These are phyloP conservation scores for Penicillium bialowiezense DNA, from an alignment of 495 filamentous ascomycete species.

Conservation along the genomic window DNA sequence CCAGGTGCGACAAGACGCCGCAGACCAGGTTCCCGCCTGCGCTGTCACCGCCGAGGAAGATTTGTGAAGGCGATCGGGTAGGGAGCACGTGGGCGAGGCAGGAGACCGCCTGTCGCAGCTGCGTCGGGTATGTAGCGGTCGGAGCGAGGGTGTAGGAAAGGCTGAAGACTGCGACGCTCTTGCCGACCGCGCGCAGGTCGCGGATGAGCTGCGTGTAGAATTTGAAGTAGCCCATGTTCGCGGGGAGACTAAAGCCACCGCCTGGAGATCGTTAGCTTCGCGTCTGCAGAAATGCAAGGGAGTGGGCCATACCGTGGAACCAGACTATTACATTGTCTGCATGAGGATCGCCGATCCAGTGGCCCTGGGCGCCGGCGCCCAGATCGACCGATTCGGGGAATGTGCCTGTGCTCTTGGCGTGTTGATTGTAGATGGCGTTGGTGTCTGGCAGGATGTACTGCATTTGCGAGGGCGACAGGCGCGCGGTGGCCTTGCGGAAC, in stretches of 20 bases:
- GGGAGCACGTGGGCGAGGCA: constrained; percentile 50
- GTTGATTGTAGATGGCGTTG: constrained; percentile 47
- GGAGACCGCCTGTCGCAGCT: constrained; percentile 55
- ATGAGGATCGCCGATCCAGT: constrained; percentile 56
- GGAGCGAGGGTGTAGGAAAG: constrained; percentile 62
- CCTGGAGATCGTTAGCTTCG: constrained; percentile 31
- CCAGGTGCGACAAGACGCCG: constrained; percentile 56
- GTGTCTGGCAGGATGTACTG: constrained; percentile 40
- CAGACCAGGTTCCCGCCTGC: constrained; percentile 62
- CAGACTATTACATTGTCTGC: constrained; percentile 57
- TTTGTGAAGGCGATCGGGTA: constrained; percentile 33
- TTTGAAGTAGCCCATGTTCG: constrained; percentile 47
- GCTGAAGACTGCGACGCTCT: constrained; percentile 48
- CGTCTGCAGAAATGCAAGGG: no score
- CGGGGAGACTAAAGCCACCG: constrained; percentile 58
- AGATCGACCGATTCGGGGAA: constrained; percentile 48
- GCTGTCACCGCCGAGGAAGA: constrained; percentile 62
- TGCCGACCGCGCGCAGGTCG: constrained; percentile 29
- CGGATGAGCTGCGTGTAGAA: constrained; percentile 48
- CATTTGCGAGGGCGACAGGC: constrained; percentile 31
- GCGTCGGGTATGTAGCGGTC: constrained; percentile 53
- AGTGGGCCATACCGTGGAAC: constrained; percentile 59
- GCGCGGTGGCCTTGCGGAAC: constrained; percentile 32
- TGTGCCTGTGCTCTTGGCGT: constrained; percentile 40
- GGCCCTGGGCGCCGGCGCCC: constrained; percentile 50